Percentiles rank a stretch among this genome's conserved stretches.
These are phyloP conservation scores for Cyclostephanos invisitatus DNA, from an alignment of 108 stramenopile genomes.

Conservation along the genomic window DNA sequence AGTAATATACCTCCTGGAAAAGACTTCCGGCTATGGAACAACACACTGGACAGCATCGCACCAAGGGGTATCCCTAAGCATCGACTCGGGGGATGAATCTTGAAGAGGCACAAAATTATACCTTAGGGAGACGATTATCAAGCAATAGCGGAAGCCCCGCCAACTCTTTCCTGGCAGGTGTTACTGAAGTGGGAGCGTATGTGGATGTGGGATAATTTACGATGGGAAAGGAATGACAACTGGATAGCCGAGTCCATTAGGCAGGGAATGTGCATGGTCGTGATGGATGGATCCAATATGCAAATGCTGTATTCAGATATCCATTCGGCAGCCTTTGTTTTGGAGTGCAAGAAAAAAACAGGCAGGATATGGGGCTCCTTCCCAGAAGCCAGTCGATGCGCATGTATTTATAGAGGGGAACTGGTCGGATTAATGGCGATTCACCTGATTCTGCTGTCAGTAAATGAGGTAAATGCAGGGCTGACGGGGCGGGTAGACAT, in stretches of 20 bases:
- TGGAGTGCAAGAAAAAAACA: neutral
- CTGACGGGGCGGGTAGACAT: neutral
- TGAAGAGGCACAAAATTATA: neutral
- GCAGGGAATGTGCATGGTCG: neutral
- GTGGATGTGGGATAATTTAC: conserved; percentile 6
- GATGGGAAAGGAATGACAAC: neutral
- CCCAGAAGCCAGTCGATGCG: neutral
- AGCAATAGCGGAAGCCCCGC: neutral
- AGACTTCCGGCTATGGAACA: neutral
- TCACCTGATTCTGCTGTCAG: conserved; percentile 12
- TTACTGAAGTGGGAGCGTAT: neutral
- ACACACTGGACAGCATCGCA: neutral
- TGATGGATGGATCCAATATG: conserved; percentile 28
- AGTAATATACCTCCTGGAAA: neutral
- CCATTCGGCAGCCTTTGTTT: conserved; percentile 5
- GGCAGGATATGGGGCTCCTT: conserved; percentile 11
- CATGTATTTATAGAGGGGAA: conserved; percentile 29
- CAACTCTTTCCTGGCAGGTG: neutral
- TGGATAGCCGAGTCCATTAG: conserved; percentile 12
- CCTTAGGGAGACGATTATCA: neutral
- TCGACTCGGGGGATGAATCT: neutral
- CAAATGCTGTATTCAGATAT: neutral
- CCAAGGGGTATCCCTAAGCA: neutral
- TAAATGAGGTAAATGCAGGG: neutral
- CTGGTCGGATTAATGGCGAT: conserved; percentile 22